Evolutionary conservation across 2,329 filamentous ascomycete species (phyloP).

Genomic region (Calonectria hongkongensis): DNA sequence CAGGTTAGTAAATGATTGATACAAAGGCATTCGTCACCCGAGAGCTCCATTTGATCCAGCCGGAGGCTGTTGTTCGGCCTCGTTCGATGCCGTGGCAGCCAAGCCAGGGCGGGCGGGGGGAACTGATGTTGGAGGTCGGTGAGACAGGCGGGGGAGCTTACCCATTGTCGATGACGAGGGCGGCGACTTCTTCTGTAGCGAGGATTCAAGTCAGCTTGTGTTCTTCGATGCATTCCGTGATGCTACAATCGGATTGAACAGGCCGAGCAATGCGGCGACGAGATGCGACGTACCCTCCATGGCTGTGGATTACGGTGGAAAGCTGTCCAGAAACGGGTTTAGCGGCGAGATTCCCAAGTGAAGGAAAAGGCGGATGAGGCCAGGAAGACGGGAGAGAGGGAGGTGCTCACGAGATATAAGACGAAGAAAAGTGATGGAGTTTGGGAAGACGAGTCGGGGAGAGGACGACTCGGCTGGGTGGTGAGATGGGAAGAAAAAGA

Average conservation of each 20-base stretch:
- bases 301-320: constrained; percentile 67
- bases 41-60: constrained; percentile 9
- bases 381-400: constrained; percentile 43
- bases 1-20: constrained; percentile 60
- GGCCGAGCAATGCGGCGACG: constrained; percentile 53
- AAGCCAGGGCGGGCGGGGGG: constrained; percentile 44
- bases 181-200: constrained; percentile 97
- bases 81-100: constrained; percentile 51
- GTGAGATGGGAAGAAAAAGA: constrained; percentile 50
- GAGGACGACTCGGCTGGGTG: constrained; percentile 54
- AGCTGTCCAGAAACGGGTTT: constrained; percentile 59
- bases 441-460: constrained; percentile 56
- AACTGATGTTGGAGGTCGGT: constrained; percentile 57
- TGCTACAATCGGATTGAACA: constrained; percentile 50
- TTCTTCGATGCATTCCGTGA: constrained; percentile 45
- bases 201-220: constrained; percentile 65
- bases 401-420: constrained; percentile 52
- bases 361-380: constrained; percentile 51
- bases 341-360: constrained; percentile 51
- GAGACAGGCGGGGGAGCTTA: constrained; percentile 78
- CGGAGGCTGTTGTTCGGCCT: constrained; percentile 45
- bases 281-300: constrained; percentile 72
- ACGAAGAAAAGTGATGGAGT: constrained; percentile 57
- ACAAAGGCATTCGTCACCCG: constrained; percentile 2
- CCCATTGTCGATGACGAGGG: constrained; percentile 99